Evolutionary conservation across 495 filamentous ascomycete genomes (phyloP), one percentile per base, ranked within the genome.

Genomic region (Aspergillus sclerotioniger): DNA sequence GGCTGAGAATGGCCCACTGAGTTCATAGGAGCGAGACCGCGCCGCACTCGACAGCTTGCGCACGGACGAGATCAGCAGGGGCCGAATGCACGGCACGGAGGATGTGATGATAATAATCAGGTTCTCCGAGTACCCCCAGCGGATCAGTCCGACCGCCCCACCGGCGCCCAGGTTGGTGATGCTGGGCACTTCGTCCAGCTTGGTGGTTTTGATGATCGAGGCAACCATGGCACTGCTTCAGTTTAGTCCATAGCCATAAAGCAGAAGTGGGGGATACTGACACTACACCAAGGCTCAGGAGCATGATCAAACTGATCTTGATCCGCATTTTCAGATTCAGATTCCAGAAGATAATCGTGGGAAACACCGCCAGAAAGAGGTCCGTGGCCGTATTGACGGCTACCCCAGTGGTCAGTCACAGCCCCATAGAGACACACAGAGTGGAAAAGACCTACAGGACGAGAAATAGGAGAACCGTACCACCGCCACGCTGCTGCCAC

Each of bases 131-230:
- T 66, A 74, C 13, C 65, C 68, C 70, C 71, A 74, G 39, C 67
- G 67, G 56, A 74, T 72, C 0, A 74, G 56, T 50, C 69, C 63
- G 41, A 71, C 50, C 16, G 62, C 67, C 32, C 70, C 70, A 0
- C 9, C 32, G 1, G 68, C 53, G 16, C 69, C 69, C 13, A 71
- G 64, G 45, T 74, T 68, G 0, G 69, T 72, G 46, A 72, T 53
- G 39, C 69, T 64, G 21, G 70, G 71, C 9, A 77, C 55, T 16
- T 71, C 49, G 57, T 63, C 52, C 44, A 72, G 70, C 37, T 75
- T 74, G 20, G 72, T 70, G 6, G 75, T 77, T 43, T 77, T 76
- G 61, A 78, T 62, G 41, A 76, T 73, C n/a, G 74, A 77, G 13
- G 75, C 74, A 25, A 68, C 48, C 71, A 73, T 72, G 9, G 71